Conservation (phyloP, 176 grass and related monocot genomes). For the Secale cereale region DNA sequence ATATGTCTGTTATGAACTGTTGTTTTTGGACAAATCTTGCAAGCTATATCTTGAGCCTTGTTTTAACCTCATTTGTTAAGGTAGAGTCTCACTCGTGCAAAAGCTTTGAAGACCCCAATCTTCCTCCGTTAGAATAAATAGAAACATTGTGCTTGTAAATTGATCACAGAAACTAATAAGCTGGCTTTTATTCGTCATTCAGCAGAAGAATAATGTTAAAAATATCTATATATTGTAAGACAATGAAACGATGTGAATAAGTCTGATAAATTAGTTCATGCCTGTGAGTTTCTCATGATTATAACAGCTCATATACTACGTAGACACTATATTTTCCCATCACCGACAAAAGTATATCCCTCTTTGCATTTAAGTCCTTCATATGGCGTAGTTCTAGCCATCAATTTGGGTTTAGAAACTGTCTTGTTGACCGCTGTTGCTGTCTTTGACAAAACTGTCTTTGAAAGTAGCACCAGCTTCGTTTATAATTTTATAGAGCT, state of each 20-base stretch:
- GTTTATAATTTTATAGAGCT: background rate
- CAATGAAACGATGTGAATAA: background rate
- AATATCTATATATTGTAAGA: background rate
- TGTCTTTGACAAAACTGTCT: background rate
- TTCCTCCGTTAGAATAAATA: background rate
- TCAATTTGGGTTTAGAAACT: background rate
- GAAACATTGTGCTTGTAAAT: background rate
- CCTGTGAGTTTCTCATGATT: background rate
- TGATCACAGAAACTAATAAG: constrained; percentile 1
- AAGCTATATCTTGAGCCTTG: background rate
- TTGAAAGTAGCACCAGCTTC: background rate
- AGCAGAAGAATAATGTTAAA: background rate
- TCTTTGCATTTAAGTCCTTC: background rate
- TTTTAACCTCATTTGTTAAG: background rate
- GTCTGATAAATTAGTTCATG: background rate
- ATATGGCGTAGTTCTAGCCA: background rate
- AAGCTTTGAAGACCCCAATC: background rate
- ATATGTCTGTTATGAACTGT: background rate
- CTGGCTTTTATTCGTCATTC: background rate
- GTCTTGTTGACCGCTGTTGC: background rate
- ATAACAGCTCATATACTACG: background rate
- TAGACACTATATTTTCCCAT: background rate
- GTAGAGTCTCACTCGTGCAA: background rate
- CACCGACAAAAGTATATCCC: background rate
- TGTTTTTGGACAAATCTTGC: constrained; percentile 12